phyloP scores from a whole-genome alignment of 176 grass and related monocot species.

The Poa pratensis region DNA sequence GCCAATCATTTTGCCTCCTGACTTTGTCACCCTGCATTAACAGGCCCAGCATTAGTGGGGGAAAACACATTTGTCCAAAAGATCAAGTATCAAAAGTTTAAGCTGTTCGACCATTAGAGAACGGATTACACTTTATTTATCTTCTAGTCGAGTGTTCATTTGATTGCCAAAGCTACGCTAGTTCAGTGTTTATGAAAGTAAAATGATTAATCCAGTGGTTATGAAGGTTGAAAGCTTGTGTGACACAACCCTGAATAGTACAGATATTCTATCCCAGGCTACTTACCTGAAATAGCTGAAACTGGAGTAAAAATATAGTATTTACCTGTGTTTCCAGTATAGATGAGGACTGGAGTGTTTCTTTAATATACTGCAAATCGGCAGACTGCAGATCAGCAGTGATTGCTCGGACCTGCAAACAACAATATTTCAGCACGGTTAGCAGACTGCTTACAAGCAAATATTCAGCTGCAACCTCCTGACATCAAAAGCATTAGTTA shows the following conservation, averaged over 20 bases:
- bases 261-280: background rate
- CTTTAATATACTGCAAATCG: slow-evolving; percentile 57
- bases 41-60: background rate
- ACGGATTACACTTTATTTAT: background rate
- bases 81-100: background rate
- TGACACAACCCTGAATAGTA: background rate
- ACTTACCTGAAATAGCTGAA: slow-evolving; percentile 11
- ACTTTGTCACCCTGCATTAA: slow-evolving; percentile 59
- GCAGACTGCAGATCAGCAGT: slow-evolving; percentile 49
- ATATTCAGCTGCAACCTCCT: background rate
- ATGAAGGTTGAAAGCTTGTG: background rate
- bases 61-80: background rate
- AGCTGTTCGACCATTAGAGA: background rate
- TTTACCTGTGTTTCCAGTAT: slow-evolving; percentile 70
- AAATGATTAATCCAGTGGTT: background rate
- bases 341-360: slow-evolving; percentile 56
- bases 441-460: background rate
- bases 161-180: background rate
- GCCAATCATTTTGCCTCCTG: slow-evolving; percentile 60
- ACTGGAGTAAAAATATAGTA: background rate
- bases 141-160: background rate
- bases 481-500: background rate
- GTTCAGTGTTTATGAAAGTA: background rate
- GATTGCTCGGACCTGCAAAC: slow-evolving; percentile 57
- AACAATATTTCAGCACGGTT: slow-evolving; percentile 16